Percentiles rank a stretch among this genome's conserved stretches.
These are phyloP conservation scores for Cyberlindnera saturnus DNA, from an alignment of 805 yeast species.

Conservation along the genomic window DNA sequence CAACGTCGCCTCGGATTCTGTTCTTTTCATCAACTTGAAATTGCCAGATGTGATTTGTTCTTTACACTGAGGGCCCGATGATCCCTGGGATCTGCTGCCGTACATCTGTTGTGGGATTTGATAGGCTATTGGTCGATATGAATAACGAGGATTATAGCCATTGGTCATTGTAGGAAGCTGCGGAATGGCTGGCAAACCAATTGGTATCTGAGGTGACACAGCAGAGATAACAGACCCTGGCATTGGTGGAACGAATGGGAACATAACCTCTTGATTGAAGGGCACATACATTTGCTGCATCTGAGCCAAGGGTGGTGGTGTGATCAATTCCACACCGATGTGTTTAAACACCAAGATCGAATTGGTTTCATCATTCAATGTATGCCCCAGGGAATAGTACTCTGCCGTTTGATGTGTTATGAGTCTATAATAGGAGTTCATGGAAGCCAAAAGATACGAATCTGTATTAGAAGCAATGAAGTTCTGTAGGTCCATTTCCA, in stretches of 20 bases:
- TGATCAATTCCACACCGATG: constrained; percentile 17
- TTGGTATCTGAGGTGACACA: not conserved
- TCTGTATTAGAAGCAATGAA: constrained; percentile 38
- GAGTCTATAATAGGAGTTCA: constrained; percentile 65
- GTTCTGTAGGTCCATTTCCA: constrained; percentile 41
- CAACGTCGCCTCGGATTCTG: not conserved
- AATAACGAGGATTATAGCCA: too few relatives aligned
- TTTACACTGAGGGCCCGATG: not conserved
- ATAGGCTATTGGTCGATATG: too few relatives aligned
- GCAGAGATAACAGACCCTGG: not conserved
- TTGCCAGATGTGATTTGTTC: constrained; percentile 1
- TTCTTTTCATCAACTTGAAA: constrained; percentile 23
- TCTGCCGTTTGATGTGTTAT: constrained; percentile 67
- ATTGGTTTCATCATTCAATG: constrained; percentile 41
- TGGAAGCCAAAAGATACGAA: constrained; percentile 34
- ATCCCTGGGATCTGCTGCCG: too few relatives aligned
- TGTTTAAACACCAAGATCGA: constrained; percentile 39
- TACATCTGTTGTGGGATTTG: not conserved
- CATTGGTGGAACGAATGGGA: constrained; percentile 13
- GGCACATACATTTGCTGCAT: constrained; percentile 5
- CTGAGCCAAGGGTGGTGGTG: constrained; percentile 14
- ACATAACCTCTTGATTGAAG: constrained; percentile 6
- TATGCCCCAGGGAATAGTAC: constrained; percentile 57
- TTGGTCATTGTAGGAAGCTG: too few relatives aligned
- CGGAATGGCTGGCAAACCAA: not conserved